Evolutionary conservation across 2,329 filamentous ascomycete genomes (phyloP).

Genomic region (Sporothrix dimorphospora): DNA sequence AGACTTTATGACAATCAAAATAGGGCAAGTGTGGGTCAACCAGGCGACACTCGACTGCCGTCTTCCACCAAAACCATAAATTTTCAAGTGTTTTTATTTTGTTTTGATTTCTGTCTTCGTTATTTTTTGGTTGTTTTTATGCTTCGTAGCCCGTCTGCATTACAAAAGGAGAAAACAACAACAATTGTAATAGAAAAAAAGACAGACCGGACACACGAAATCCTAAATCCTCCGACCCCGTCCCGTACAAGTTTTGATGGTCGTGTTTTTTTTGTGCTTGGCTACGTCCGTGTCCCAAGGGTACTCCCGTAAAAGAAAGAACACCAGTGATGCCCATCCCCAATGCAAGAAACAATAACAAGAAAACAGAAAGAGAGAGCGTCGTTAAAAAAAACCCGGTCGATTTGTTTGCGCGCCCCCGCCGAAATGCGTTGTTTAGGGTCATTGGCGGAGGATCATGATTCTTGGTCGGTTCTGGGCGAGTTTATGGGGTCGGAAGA

Average conservation of each 20-base stretch:
- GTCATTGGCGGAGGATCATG: neutral
- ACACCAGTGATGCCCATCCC: constrained; percentile 16
- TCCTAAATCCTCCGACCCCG: constrained; percentile 22
- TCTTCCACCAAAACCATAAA: neutral
- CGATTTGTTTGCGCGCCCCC: neutral
- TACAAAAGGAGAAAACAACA: neutral
- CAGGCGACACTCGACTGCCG: too few relatives aligned
- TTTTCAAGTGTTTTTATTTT: constrained; percentile 27
- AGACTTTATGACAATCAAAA: neutral
- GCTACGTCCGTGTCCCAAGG: constrained; percentile 12
- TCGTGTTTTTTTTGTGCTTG: constrained; percentile 18
- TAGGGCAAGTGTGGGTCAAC: neutral
- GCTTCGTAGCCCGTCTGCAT: constrained; percentile 6
- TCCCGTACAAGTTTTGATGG: constrained; percentile 10
- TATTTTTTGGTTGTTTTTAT: constrained; percentile 21
- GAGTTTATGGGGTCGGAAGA: neutral
- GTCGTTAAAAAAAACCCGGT: constrained; percentile 4
- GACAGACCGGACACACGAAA: constrained; percentile 6
- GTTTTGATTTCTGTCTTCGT: constrained; percentile 24
- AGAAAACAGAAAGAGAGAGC: neutral
- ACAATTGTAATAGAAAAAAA: constrained; percentile 12
- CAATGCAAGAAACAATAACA: neutral
- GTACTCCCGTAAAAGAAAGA: constrained; percentile 8
- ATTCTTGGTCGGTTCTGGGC: constrained; percentile 15
- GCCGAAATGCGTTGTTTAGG: neutral